Evolutionary conservation across 331 rosid species (phyloP).

Genomic region (Phaseolus coccineus): DNA sequence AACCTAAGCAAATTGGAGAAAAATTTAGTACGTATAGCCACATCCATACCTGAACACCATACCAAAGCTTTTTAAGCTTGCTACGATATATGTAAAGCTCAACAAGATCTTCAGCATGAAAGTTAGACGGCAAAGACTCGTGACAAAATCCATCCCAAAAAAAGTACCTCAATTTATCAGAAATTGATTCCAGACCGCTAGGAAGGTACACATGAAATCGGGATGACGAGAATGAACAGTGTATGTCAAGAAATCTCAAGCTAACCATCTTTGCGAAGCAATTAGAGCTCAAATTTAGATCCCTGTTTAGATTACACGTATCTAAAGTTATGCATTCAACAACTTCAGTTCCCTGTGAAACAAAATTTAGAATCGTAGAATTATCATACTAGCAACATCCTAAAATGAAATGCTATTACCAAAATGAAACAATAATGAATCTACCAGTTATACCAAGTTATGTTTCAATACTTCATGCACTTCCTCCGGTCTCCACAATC

Average conservation of each 20-base stretch:
- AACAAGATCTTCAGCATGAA: too few species aligned
- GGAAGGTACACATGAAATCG: not conserved
- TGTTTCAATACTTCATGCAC: constrained; percentile 9
- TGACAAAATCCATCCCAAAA: not conserved
- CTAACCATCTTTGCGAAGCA: constrained; percentile 1
- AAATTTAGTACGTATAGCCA: too few species aligned
- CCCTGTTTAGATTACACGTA: not conserved
- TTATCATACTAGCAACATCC: not conserved
- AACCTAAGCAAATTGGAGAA: too few species aligned
- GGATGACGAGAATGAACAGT: fast-evolving
- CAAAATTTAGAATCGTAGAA: not conserved
- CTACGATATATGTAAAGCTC: too few species aligned
- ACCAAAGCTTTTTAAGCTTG: too few species aligned
- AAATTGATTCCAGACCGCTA: not conserved
- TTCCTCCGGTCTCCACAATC: constrained; percentile 5
- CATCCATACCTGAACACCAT: too few species aligned
- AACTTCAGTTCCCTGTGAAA: constrained; percentile 30
- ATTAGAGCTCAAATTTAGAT: not conserved
- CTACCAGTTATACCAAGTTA: constrained; percentile 6
- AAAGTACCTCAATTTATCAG: constrained; percentile 7
- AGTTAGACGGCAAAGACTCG: too few species aligned
- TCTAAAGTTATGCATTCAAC: not conserved
- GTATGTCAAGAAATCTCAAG: constrained; percentile 14
- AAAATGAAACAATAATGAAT: not conserved
- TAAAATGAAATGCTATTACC: not conserved